Conservation (phyloP, 805 yeast species). For the Wickerhamiella kurtzmanii region DNA sequence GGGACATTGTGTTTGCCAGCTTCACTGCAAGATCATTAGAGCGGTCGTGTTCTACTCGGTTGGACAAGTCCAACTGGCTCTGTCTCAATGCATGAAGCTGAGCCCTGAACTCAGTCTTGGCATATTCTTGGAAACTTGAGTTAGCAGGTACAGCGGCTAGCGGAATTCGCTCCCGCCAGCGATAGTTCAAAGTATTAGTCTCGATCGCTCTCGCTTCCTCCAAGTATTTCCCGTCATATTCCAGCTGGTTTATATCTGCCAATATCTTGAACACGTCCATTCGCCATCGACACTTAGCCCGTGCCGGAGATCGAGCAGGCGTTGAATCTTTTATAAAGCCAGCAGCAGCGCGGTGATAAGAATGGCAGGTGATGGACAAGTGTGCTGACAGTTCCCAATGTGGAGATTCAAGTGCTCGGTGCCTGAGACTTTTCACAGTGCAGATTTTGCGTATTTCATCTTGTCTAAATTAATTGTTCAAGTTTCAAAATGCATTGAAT, state of each 20-base stretch:
- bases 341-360: too few species aligned
- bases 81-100: background rate
- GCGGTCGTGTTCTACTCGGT: background rate
- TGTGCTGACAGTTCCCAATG: background rate
- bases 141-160: background rate
- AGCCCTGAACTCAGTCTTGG: background rate
- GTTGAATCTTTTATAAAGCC: too few species aligned
- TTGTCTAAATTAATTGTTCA: too few species aligned
- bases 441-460: too few species aligned
- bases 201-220: conserved; percentile 3
- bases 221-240: background rate
- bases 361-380: background rate
- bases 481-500: too few species aligned
- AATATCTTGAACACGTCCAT: background rate
- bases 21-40: conserved; percentile 2
- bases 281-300: background rate
- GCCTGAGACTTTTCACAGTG: too few species aligned
- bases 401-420: too few species aligned
- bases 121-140: background rate
- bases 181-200: conserved; percentile 2
- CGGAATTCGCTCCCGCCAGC: conserved; percentile 5
- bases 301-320: background rate
- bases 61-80: background rate
- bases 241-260: background rate
- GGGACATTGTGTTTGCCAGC: conserved; percentile 1